A percentile compares a stretch with the other conserved stretches of the same genome.
Conservation (phyloP, 2,329 filamentous ascomycete genomes). For the Phialemonium atrogriseum region DNA sequence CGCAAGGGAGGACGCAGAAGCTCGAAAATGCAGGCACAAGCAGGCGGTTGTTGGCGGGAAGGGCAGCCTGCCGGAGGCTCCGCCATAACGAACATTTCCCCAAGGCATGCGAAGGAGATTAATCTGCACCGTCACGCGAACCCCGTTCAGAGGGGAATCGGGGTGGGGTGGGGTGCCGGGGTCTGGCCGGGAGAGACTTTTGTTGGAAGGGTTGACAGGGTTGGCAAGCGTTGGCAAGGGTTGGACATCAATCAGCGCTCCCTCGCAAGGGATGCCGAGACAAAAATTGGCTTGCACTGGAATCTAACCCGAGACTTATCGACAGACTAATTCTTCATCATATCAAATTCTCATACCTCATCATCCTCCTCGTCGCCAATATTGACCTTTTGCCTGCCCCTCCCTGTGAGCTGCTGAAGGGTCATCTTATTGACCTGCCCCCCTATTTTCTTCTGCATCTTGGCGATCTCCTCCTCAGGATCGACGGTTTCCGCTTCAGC, state of each 20-base stretch:
- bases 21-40: too few species aligned
- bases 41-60: constrained; percentile 5
- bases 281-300: constrained; percentile 11
- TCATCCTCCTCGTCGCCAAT: constrained; percentile 63
- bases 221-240: constrained; percentile 7
- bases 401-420: constrained; percentile 77
- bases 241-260: too few species aligned
- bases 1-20: too few species aligned
- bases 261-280: constrained; percentile 18
- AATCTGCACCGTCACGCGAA: too few species aligned
- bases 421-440: constrained; percentile 86
- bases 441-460: constrained; percentile 94
- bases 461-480: constrained; percentile 90
- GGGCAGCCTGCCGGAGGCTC: too few species aligned
- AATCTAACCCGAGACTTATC: constrained; percentile 10
- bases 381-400: constrained; percentile 81
- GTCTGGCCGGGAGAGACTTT: too few species aligned
- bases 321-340: constrained; percentile 15
- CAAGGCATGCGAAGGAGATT: constrained; percentile 33
- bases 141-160: too few species aligned
- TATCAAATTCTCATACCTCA: constrained; percentile 24
- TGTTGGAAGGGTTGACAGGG: constrained; percentile 9
- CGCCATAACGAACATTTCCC: constrained; percentile 6
- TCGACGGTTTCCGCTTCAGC: constrained; percentile 82
- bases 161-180: constrained; percentile 10